Base-by-base conservation (phyloP, 495 filamentous ascomycete genomes). In the Emericellopsis terricola region DNA sequence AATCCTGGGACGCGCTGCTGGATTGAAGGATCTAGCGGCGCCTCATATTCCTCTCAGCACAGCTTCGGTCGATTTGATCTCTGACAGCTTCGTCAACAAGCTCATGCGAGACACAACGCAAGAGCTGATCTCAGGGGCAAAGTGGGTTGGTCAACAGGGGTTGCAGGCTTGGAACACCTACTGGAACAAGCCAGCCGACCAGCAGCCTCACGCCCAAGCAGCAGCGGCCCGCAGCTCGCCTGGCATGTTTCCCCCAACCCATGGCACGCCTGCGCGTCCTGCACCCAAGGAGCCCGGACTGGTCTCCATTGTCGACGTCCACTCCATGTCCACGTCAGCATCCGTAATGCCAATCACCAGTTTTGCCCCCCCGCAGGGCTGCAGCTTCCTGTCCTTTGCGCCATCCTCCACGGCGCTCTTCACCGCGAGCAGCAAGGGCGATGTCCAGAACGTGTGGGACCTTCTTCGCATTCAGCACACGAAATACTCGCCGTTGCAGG, bases 391-490 rank as follows among this genome's bases (percentile, higher is more conserved):
- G 15, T 91, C 86, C 0, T 81, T 97, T 35, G 75, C 85, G 29
- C 86, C 89, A 0, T 78, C 70, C 29, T 87, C 87, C 2, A 55
- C 93, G 2, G 71, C 73, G 48, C 59, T 97, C 8, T 71, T 97
- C 40, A 96, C 81, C 1, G 86, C 81, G 13, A 94, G 79, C 50
- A 78, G 69, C 43, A 94, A 93, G 42, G 89, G 89, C 8, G 89
- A 97, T 46, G 71, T 89, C 3, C 76, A 91, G 51, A 81, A 78
- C 38, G 73, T 94, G 2, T 97, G 89, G 89, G 82, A 94, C 55
- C 56, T 94, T 33, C 78, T 87, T 73, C 78, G 80, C 15, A 66
- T 73, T 16, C 65, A 71, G 38, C 50, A 65, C 42, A 63, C 63
- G 19, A 68, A 65, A 34, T 59, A 64, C 4, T 62, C 64, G 8